Evolutionary conservation across 1,284 basidiomycete genomes (phyloP).

Genomic region (Leccinum laetum): DNA sequence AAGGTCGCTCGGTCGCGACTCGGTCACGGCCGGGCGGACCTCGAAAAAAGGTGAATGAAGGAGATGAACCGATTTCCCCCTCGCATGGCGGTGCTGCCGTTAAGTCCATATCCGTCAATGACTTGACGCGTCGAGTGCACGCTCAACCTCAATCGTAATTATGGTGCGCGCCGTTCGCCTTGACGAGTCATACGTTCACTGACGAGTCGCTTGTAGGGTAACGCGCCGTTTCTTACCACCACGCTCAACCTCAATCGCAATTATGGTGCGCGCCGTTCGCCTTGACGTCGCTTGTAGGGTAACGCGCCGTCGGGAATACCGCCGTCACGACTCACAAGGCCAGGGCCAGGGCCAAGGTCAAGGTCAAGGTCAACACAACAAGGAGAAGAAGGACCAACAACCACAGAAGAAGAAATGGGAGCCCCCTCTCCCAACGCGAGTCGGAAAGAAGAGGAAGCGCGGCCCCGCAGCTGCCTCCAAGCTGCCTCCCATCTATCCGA

Average conservation of each 20-base stretch:
- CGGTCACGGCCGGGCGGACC: no score
- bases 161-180: slow-evolving; percentile 17
- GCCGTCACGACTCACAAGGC: slow-evolving; percentile 29
- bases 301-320: slow-evolving; percentile 73
- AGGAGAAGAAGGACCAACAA: slow-evolving; percentile 59
- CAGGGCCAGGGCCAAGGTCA: slow-evolving; percentile 38
- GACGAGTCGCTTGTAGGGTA: neutral
- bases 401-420: slow-evolving; percentile 98
- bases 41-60: no score
- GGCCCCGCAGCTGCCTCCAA: slow-evolving; percentile 93
- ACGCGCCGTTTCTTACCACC: slow-evolving; percentile 57
- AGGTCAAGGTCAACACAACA: slow-evolving; percentile 45
- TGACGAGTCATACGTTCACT: neutral
- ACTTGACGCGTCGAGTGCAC: neutral
- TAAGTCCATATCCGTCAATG: no score
- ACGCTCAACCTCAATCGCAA: slow-evolving; percentile 7
- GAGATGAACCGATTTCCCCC: no score
- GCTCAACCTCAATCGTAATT: slow-evolving; percentile 6
- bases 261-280: slow-evolving; percentile 17
- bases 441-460: slow-evolving; percentile 84
- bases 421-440: slow-evolving; percentile 95
- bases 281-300: neutral
- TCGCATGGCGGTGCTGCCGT: no score
- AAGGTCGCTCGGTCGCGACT: no score
- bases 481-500: slow-evolving; percentile 89